phyloP scores from a whole-genome alignment of 2,329 filamentous ascomycete species.

The Byssoonygena ceratinophila region DNA sequence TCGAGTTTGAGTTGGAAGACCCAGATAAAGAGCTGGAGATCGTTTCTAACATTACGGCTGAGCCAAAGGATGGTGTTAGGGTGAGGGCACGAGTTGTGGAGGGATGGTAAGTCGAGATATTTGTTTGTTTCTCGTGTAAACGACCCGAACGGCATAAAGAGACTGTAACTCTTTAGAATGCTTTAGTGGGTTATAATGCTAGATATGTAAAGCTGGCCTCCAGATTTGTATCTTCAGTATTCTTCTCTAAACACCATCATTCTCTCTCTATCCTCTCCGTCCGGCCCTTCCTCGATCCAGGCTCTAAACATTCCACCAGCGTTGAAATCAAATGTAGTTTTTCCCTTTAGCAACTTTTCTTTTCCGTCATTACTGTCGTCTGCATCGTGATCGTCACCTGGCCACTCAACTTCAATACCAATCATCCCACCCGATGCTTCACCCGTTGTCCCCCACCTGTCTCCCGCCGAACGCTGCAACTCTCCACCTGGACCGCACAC shows the following conservation, averaged over 20 bases:
- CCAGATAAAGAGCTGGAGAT: constrained; percentile 51
- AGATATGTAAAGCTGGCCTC: no score
- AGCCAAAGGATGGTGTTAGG: constrained; percentile 61
- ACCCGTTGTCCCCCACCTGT: constrained; percentile 60
- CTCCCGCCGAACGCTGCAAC: constrained; percentile 61
- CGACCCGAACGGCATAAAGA: no score
- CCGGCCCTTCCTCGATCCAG: constrained; percentile 43
- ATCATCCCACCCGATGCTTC: constrained; percentile 83
- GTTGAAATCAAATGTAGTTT: constrained; percentile 68
- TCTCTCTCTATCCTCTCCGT: constrained; percentile 27
- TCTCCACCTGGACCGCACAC: constrained; percentile 63
- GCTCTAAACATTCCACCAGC: constrained; percentile 82
- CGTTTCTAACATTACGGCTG: constrained; percentile 58
- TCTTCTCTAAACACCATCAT: constrained; percentile 38
- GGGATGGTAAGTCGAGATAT: constrained; percentile 45
- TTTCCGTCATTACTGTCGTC: constrained; percentile 22
- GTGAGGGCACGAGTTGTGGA: constrained; percentile 57
- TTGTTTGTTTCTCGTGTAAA: not conserved
- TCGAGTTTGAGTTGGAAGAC: constrained; percentile 57
- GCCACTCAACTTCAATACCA: constrained; percentile 50
- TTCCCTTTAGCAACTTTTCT: constrained; percentile 23
- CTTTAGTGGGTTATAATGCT: no score
- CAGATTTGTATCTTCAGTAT: constrained; percentile 24
- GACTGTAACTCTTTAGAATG: no score
- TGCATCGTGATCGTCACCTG: constrained; percentile 32